A percentile compares a stretch with the other conserved stretches of the same genome.
phyloP scores from a whole-genome alignment of 2,329 filamentous ascomycete genomes.

The Ophiostoma ips region DNA sequence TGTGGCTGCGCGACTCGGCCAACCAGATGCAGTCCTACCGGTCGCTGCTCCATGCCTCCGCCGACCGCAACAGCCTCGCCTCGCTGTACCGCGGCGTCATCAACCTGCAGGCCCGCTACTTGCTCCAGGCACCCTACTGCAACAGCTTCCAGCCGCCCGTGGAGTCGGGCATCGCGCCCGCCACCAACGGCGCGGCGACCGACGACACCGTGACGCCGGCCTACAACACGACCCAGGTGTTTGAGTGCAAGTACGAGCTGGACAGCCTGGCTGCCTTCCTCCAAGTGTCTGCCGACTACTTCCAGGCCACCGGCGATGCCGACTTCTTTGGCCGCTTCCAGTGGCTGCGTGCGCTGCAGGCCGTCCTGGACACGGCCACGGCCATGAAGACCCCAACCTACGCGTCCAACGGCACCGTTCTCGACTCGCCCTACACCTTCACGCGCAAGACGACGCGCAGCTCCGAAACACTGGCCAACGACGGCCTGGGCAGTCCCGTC shows the following conservation, averaged over 20 bases:
- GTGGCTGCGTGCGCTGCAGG: constrained; percentile 61
- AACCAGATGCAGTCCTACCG: constrained; percentile 69
- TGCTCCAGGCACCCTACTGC: constrained; percentile 64
- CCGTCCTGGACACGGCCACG: constrained; percentile 53
- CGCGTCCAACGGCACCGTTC: constrained; percentile 39
- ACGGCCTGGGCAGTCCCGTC: constrained; percentile 67
- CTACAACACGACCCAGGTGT: constrained; percentile 58
- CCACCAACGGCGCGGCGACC: constrained; percentile 41
- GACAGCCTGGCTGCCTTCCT: constrained; percentile 84
- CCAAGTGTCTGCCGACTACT: constrained; percentile 67
- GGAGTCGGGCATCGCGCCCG: constrained; percentile 51
- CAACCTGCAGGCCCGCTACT: constrained; percentile 61
- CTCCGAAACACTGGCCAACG: constrained; percentile 69
- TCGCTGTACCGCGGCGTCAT: constrained; percentile 60
- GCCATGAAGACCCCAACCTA: constrained; percentile 67
- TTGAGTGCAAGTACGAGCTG: constrained; percentile 94
- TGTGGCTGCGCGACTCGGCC: constrained; percentile 25
- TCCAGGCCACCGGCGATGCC: constrained; percentile 55
- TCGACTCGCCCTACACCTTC: constrained; percentile 58
- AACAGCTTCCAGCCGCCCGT: constrained; percentile 86
- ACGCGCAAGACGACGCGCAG: constrained; percentile 55
- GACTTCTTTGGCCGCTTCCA: constrained; percentile 58
- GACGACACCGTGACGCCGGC: constrained; percentile 49
- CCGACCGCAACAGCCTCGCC: constrained; percentile 44
- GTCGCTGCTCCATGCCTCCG: constrained; percentile 40